Percentiles rank a stretch among this genome's conserved stretches.
Conservation (phyloP, 805 yeast genomes). For the Wickerhamiella sorbophila region DNA sequence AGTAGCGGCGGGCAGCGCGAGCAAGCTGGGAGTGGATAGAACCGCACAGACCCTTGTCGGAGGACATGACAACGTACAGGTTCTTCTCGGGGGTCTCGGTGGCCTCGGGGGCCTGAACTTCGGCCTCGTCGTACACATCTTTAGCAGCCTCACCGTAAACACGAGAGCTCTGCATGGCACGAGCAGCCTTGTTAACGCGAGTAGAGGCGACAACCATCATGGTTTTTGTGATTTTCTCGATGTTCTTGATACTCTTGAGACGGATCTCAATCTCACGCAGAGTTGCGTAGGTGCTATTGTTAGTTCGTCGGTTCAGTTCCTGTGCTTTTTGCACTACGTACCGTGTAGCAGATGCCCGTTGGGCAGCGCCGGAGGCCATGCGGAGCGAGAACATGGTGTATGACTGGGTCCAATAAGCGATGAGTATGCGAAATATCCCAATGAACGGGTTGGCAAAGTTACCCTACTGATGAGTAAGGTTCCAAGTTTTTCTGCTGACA, state of each 20-base stretch:
- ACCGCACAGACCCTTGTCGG: constrained; percentile 98
- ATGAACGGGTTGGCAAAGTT: too few species aligned
- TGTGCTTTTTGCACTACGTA: background rate
- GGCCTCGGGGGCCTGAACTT: constrained; percentile 44
- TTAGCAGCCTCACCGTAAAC: constrained; percentile 67
- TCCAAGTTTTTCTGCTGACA: too few species aligned
- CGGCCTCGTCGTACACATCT: constrained; percentile 69
- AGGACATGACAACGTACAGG: constrained; percentile 74
- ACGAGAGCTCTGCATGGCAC: constrained; percentile 81
- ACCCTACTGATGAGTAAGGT: too few species aligned
- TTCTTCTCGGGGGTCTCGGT: constrained; percentile 45
- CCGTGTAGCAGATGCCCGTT: constrained; percentile 2
- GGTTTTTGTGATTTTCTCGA: constrained; percentile 98
- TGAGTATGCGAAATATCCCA: background rate
- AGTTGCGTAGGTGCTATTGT: constrained; percentile 60
- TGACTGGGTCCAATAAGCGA: background rate
- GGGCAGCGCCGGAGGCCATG: background rate
- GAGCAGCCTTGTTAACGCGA: constrained; percentile 87
- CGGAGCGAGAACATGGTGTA: constrained; percentile 4
- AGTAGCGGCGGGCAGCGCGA: constrained; percentile 64
- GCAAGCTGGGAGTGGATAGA: constrained; percentile 93
- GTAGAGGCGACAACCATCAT: constrained; percentile 99
- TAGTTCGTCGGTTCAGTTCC: background rate
- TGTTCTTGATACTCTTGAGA: constrained; percentile 94
- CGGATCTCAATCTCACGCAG: constrained; percentile 97